These are phyloP conservation scores for Thalassiosira hispida DNA, from an alignment of 352 stramenopile genomes.

Conservation along the genomic window DNA sequence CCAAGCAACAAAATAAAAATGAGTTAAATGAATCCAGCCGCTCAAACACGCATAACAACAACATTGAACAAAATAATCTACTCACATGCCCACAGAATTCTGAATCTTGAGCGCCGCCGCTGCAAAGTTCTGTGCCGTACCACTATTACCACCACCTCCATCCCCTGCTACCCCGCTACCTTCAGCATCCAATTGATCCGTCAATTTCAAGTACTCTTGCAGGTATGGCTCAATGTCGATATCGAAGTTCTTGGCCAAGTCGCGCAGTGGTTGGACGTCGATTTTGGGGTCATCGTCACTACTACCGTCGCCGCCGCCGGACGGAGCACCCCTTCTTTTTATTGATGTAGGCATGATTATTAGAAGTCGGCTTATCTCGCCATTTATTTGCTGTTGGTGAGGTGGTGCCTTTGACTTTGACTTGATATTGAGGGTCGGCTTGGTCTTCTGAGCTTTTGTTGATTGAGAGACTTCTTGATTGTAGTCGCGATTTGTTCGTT, in stretches of 20 bases:
- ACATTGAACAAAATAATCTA: conserved; percentile 54
- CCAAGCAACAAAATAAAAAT: not conserved
- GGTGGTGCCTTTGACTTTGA: too few species aligned
- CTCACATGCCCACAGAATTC: conserved; percentile 89
- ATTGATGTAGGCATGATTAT: too few species aligned
- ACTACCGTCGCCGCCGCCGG: too few species aligned
- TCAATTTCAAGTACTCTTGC: conserved; percentile 70
- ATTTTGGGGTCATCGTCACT: not conserved
- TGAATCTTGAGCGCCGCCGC: conserved; percentile 93
- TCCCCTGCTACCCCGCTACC: not conserved
- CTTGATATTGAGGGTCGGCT: too few species aligned
- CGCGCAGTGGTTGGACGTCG: conserved; percentile 75
- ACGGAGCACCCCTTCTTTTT: too few species aligned
- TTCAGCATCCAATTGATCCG: conserved; percentile 14
- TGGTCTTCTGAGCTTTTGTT: too few species aligned
- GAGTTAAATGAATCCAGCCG: too few species aligned
- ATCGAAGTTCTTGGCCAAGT: conserved; percentile 83
- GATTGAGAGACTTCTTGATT: too few species aligned
- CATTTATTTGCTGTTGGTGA: too few species aligned
- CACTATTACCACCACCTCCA: not conserved
- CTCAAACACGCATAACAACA: too few species aligned
- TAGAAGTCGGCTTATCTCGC: too few species aligned
- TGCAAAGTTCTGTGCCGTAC: conserved; percentile 87
- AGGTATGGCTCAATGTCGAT: conserved; percentile 83
- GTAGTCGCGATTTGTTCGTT: too few species aligned